A percentile compares a stretch with the other conserved stretches of the same genome.
Evolutionary conservation across 2,329 filamentous ascomycete genomes (phyloP).

Genomic region (Cryoendolithus antarcticus): DNA sequence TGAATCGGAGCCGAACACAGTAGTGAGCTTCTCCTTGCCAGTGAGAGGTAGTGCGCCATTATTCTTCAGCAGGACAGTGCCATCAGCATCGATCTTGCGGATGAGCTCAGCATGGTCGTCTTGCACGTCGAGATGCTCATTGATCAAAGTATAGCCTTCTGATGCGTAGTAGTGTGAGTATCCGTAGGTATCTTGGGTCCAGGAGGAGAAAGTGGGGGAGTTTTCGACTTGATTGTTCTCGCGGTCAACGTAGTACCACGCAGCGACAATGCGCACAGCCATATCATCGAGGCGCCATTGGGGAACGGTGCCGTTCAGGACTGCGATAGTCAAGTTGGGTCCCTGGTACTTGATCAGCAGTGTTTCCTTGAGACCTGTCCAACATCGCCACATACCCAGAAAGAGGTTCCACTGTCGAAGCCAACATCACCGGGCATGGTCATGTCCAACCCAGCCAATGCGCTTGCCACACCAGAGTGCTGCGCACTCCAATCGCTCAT

Average conservation of each 20-base stretch:
- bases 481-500: constrained; percentile 62
- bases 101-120: constrained; percentile 60
- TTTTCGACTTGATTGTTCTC: constrained; percentile 41
- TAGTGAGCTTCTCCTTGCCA: constrained; percentile 58
- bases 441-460: constrained; percentile 70
- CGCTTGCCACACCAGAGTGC: constrained; percentile 53
- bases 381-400: constrained; percentile 1
- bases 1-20: constrained; percentile 72
- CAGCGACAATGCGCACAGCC: constrained; percentile 66
- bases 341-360: constrained; percentile 32
- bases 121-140: constrained; percentile 76
- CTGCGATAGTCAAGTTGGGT: constrained; percentile 71
- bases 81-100: constrained; percentile 63
- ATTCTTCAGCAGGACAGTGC: constrained; percentile 86
- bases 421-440: constrained; percentile 74
- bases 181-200: constrained; percentile 66
- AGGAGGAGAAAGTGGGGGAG: constrained; percentile 67
- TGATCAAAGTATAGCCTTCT: constrained; percentile 52
- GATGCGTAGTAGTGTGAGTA: constrained; percentile 52
- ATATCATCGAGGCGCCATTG: constrained; percentile 83
- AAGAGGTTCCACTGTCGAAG: constrained; percentile 61
- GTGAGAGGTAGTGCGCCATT: constrained; percentile 61
- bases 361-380: not conserved
- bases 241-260: constrained; percentile 52
- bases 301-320: constrained; percentile 80